Conservation (phyloP, 495 filamentous ascomycete genomes). For the Penicillium cataractarum region DNA sequence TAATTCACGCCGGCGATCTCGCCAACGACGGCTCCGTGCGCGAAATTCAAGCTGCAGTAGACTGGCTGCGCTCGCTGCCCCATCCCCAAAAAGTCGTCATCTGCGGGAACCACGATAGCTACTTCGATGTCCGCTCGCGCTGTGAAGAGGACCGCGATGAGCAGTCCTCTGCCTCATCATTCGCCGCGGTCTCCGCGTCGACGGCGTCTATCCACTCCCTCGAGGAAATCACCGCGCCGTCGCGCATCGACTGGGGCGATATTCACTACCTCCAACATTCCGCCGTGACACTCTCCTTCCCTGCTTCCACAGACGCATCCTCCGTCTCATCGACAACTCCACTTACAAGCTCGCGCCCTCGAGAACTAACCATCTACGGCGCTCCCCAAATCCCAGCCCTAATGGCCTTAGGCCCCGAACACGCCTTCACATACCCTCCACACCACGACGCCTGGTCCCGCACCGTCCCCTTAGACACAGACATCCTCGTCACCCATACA, state of each 20-base stretch:
- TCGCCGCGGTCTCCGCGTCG: slow-evolving; percentile 42
- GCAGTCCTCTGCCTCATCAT: slow-evolving; percentile 17
- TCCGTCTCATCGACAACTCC: slow-evolving; percentile 11
- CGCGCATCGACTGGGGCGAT: slow-evolving; percentile 57
- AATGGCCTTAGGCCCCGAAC: slow-evolving; percentile 54
- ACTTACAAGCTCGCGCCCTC: slow-evolving; percentile 25
- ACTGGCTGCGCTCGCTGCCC: slow-evolving; percentile 75
- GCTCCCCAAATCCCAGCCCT: slow-evolving; percentile 66
- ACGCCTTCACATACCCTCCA: slow-evolving; percentile 70
- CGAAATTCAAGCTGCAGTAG: slow-evolving; percentile 74
- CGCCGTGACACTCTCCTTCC: slow-evolving; percentile 53
- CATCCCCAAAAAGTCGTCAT: slow-evolving; percentile 83
- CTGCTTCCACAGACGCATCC: slow-evolving; percentile 20
- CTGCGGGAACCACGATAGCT: slow-evolving; percentile 87
- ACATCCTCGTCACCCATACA: slow-evolving; percentile 86
- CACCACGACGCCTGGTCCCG: slow-evolving; percentile 63
- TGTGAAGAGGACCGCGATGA: slow-evolving; percentile 45
- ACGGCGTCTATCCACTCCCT: slow-evolving; percentile 47
- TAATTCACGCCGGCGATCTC: slow-evolving; percentile 90
- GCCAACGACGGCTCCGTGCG: slow-evolving; percentile 69
- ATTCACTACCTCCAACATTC: slow-evolving; percentile 70
- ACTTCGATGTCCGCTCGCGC: slow-evolving; percentile 65
- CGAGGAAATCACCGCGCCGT: slow-evolving; percentile 37
- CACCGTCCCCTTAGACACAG: slow-evolving; percentile 72
- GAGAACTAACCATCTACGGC: slow-evolving; percentile 60